Percentiles rank a stretch among this genome's conserved stretches.
These are phyloP conservation scores for Ichthyophthirius multifiliis DNA, from an alignment of 169 alveolate genomes.

Conservation along the genomic window DNA sequence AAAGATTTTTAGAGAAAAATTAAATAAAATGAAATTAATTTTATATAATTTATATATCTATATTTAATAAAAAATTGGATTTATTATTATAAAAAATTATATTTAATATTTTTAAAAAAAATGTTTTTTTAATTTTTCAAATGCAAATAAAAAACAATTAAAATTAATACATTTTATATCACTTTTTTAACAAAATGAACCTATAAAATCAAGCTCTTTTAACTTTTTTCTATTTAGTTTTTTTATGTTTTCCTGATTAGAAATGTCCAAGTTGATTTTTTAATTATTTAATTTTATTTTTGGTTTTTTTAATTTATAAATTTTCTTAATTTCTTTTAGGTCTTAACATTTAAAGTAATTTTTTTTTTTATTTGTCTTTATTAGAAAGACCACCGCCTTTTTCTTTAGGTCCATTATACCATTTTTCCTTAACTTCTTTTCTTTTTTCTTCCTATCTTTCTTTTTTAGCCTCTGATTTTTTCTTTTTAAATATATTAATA, in stretches of 20 bases:
- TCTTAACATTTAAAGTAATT: conserved; percentile 58
- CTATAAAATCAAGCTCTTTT: too few relatives aligned
- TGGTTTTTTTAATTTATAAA: not conserved
- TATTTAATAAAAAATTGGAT: too few relatives aligned
- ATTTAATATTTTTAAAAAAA: too few relatives aligned
- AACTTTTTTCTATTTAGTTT: not conserved
- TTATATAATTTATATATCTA: too few relatives aligned
- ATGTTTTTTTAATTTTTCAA: too few relatives aligned
- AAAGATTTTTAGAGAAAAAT: too few relatives aligned
- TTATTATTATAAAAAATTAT: too few relatives aligned
- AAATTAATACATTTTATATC: too few relatives aligned
- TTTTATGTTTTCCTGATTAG: conserved; percentile 8
- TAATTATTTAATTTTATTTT: conserved; percentile 23
- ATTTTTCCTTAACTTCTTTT: conserved; percentile 23
- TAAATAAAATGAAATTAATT: too few relatives aligned
- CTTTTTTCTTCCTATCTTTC: conserved; percentile 13
- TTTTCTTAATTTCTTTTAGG: conserved; percentile 42
- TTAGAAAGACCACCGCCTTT: conserved; percentile 51
- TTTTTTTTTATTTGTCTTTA: conserved; percentile 48
- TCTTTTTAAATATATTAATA: conserved; percentile 32
- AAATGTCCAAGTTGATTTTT: conserved; percentile 30
- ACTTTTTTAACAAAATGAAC: too few relatives aligned
- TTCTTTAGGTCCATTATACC: conserved; percentile 41
- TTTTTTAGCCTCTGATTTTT: conserved; percentile 32
- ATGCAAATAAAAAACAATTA: too few relatives aligned